Base-by-base conservation (phyloP, 164 flowering plant species). In the Brasenia schreberi region DNA sequence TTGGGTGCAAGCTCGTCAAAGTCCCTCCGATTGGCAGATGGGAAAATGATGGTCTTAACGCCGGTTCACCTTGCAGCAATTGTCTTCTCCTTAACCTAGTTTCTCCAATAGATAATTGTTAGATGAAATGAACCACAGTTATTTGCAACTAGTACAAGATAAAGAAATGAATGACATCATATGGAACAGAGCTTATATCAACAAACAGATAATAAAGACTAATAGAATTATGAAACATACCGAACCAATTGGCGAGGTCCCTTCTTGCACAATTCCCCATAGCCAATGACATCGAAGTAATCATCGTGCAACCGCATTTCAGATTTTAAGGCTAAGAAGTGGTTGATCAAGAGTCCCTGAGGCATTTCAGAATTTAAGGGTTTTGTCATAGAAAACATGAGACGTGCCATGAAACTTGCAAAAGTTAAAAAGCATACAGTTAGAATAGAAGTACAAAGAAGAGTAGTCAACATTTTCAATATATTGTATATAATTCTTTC, bases 271-370 rank as follows among this genome's bases (percentile, higher is more conserved):
- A 92, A 77, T 85, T 88, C 70, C 86, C 85, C 85, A 79, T 79
- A 65, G 96, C 94, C 68, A 89, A 84, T 1, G 99, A 95, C 81
- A 95, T 43, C 17, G 99, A 89, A 5, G 97, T 95, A 77, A 89
- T 86, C 97, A 95, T 95, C 49, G 99, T 92, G 78, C 97, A 92
- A n/a, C n/a, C n/a, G n/a, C n/a, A n/a, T n/a, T n/a, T n/a, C n/a
- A n/a, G n/a, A n/a, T n/a, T n/a, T n/a, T n/a, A n/a, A n/a, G 39
- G 39, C 39, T 33, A 33, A 33, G 4, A 33, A 33, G 2, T 1
- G 39, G 39, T 33, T 33, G 39, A 33, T 33, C 4, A 33, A 33
- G 39, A 33, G 39, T 33, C 39, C 39, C 4, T 33, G 39, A 1
- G 39, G 39, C 39, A 33, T 33, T 33, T 33, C 39, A 33, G 39